Evolutionary conservation across 2,329 filamentous ascomycete genomes (phyloP).

Genomic region (Graphium sp.): DNA sequence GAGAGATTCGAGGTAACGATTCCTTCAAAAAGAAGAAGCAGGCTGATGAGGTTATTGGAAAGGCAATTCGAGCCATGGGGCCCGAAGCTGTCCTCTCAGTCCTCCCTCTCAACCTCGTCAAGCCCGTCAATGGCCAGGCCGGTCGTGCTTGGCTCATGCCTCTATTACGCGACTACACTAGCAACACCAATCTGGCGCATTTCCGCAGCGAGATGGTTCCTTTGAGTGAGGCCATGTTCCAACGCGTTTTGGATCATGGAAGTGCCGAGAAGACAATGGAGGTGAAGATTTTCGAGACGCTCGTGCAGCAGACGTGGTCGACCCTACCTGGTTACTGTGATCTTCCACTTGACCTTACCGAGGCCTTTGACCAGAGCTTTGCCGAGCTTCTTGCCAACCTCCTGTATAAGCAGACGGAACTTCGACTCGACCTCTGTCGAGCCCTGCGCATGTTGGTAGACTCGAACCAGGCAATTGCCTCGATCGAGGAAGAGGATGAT

Average conservation of each 20-base stretch:
- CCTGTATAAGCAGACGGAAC: conserved; percentile 77
- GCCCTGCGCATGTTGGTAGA: conserved; percentile 77
- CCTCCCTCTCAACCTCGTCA: conserved; percentile 71
- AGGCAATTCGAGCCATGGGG: conserved; percentile 79
- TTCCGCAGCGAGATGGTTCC: conserved; percentile 80
- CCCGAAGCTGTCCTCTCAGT: conserved; percentile 69
- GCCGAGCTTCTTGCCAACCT: conserved; percentile 84
- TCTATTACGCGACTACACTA: conserved; percentile 73
- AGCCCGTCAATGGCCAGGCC: conserved; percentile 58
- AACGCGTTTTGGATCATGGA: conserved; percentile 71
- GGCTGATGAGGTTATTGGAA: conserved; percentile 77
- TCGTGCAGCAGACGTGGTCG: conserved; percentile 92
- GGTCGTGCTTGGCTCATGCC: conserved; percentile 92
- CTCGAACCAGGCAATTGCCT: conserved; percentile 69
- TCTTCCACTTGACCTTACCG: conserved; percentile 60
- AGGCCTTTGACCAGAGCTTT: conserved; percentile 72
- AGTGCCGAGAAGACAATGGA: conserved; percentile 81
- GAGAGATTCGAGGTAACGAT: conserved; percentile 74
- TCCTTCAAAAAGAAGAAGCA: conserved; percentile 90
- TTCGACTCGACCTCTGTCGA: conserved; percentile 76
- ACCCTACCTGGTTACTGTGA: conserved; percentile 90
- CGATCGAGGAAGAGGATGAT: conserved; percentile 53
- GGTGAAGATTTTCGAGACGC: conserved; percentile 91
- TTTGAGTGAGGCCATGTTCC: conserved; percentile 78
- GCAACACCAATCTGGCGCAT: conserved; percentile 73